Evolutionary conservation across 495 filamentous ascomycete species (phyloP), one percentile per base, ranked within the genome.

Genomic region (Hypoxylon perforatum): DNA sequence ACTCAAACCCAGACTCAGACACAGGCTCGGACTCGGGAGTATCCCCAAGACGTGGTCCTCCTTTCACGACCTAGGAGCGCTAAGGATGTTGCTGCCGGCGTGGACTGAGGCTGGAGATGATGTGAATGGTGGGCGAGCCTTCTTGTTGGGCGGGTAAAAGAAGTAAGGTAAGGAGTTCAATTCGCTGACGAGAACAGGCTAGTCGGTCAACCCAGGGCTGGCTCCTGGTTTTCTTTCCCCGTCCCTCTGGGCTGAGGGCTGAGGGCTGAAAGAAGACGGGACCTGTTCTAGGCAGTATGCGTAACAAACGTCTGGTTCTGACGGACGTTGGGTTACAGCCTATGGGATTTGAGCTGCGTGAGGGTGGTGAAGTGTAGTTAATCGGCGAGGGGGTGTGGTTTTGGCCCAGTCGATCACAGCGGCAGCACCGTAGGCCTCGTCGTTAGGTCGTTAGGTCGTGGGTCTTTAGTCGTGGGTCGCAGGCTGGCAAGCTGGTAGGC

Each of bases 171-270:
- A 67, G 57, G 53, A 70, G 63, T 62, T 49, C 67, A 67, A 70
- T 70, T 70, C 67, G 67, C 63, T 67, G 62, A 70, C 67, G 56
- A 62, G 67, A 59, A 47, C 1, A 53, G 57, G 52, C 56, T 69
- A 69, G 61, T 69, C 56, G 48, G 56, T 44, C 49, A 39, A 23
- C 46, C 58, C 54, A 39, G 12, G 46, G 30, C 48, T 58, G 35
- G 55, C 38, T 58, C 15, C 17, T 41, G 15, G 42, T 23, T 48
- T 48, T 30, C 12, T 41, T 41, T 17, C 15, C 15, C 38, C 38
- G 38, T 41, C 41, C 55, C 55, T 33, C 30, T 28, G 55, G 62
- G 42, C 50, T 56, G 58, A 51, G 55, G 49, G 65, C 60, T 63
- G 55, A 63, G 56, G 60, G 65, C 65, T 69, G 65, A 69, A 49